phyloP scores from a whole-genome alignment of 106 monocot species.

The Vanilla planifolia region DNA sequence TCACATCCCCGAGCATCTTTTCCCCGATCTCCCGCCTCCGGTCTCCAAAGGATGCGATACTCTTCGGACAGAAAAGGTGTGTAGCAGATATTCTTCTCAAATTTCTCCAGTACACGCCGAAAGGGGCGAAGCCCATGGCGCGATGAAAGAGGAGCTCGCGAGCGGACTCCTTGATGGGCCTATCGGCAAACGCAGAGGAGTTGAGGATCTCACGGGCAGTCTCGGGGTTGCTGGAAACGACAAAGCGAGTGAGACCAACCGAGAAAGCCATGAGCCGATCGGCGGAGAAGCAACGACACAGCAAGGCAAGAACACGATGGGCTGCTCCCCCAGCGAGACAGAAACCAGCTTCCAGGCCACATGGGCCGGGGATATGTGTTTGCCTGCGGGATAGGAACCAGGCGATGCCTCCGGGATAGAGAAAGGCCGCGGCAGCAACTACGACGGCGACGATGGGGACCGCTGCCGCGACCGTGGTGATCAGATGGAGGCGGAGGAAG shows the following conservation, averaged over 20 bases:
- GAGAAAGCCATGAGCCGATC: conserved; percentile 25
- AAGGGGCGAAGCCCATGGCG: conserved; percentile 39
- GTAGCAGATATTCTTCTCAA: conserved; percentile 23
- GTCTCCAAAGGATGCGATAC: conserved; percentile 4
- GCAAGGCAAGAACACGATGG: conserved; percentile 14
- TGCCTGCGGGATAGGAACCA: background rate
- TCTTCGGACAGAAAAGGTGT: conserved; percentile 18
- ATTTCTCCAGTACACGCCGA: conserved; percentile 34
- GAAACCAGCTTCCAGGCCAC: conserved; percentile 4
- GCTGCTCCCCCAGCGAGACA: conserved; percentile 11
- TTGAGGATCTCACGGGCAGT: conserved; percentile 29
- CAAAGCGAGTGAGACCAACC: conserved; percentile 25
- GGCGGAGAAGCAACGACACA: conserved; percentile 1
- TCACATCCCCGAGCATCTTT: conserved; percentile 14
- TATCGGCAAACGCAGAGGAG: conserved; percentile 25
- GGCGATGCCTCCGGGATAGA: conserved; percentile 20
- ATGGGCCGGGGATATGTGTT: conserved; percentile 14
- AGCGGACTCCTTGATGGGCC: conserved; percentile 37
- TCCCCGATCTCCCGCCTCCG: conserved; percentile 11
- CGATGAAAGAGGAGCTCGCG: conserved; percentile 35
- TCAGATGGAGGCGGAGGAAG: background rate
- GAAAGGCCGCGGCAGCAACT: background rate
- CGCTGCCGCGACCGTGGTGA: background rate
- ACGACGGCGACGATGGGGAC: conserved; percentile 1
- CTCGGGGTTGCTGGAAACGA: conserved; percentile 24